phyloP scores from a whole-genome alignment of 306 rosid species.

The Ziziphus jujuba region DNA sequence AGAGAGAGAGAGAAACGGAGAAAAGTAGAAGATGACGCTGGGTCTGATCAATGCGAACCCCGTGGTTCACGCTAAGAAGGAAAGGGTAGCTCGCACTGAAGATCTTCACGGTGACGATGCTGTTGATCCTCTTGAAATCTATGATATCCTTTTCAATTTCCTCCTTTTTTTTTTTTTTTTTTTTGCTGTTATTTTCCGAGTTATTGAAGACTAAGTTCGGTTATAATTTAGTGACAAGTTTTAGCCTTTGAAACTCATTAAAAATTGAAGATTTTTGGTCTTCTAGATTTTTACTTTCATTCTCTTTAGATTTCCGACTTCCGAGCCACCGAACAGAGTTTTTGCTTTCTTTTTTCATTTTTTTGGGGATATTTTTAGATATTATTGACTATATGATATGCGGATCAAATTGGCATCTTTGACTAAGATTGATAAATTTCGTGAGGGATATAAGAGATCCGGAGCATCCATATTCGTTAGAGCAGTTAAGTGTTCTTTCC shows the following conservation, averaged over 20 bases:
- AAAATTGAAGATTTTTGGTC: not conserved
- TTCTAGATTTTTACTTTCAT: not conserved
- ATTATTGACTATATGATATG: not conserved
- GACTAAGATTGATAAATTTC: conserved; percentile 66
- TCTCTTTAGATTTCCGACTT: not conserved
- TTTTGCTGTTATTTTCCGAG: not conserved
- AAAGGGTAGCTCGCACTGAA: conserved; percentile 71
- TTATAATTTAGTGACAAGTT: not conserved
- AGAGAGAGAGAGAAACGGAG: not conserved
- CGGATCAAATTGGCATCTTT: conserved; percentile 41
- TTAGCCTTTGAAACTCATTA: not conserved
- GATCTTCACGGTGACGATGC: conserved; percentile 61
- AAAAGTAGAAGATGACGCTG: conserved; percentile 74
- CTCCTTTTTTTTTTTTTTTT: not conserved
- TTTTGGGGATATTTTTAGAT: not conserved
- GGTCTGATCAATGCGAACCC: conserved; percentile 97
- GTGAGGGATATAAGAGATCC: conserved; percentile 99
- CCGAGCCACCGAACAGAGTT: not conserved
- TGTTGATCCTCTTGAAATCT: conserved; percentile 90
- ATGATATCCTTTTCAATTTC: conserved; percentile 70
- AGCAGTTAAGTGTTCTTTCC: conserved; percentile 92
- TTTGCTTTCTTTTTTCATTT: not conserved
- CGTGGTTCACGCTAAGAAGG: conserved; percentile 92
- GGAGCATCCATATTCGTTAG: conserved; percentile 96
- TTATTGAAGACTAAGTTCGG: not conserved